These are phyloP conservation scores for Phytophthora crassamura DNA, from an alignment of 352 stramenopile genomes.

Conservation along the genomic window DNA sequence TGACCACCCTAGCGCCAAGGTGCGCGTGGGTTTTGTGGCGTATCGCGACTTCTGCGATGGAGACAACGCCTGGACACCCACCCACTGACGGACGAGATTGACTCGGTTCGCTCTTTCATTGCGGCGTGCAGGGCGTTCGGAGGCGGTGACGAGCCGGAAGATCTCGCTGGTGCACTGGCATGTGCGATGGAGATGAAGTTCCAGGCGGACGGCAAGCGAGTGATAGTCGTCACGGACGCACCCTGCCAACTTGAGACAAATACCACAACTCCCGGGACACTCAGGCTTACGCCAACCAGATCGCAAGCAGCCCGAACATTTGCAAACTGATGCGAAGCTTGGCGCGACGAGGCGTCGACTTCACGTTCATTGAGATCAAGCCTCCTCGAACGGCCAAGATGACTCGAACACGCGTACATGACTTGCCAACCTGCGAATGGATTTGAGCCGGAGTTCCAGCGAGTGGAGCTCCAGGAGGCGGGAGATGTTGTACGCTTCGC, in stretches of 20 bases:
- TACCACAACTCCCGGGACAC: slow-evolving; percentile 29
- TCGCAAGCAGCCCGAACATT: slow-evolving; percentile 39
- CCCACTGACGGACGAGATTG: slow-evolving; percentile 28
- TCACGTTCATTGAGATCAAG: slow-evolving; percentile 46
- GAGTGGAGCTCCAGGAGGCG: slow-evolving; percentile 22
- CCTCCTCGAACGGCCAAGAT: slow-evolving; percentile 41
- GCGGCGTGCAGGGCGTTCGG: slow-evolving; percentile 26
- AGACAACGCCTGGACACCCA: slow-evolving; percentile 29
- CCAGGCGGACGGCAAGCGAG: slow-evolving; percentile 27
- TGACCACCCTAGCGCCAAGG: slow-evolving; percentile 25
- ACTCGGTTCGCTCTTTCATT: slow-evolving; percentile 33
- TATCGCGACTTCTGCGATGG: slow-evolving; percentile 54
- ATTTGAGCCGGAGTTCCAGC: slow-evolving; percentile 28
- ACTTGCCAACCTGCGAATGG: slow-evolving; percentile 3
- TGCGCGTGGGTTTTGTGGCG: slow-evolving; percentile 49
- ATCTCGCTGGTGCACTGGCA: slow-evolving; percentile 44
- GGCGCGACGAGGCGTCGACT: slow-evolving; percentile 37
- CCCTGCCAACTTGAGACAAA: slow-evolving; percentile 45
- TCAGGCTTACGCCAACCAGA: slow-evolving; percentile 17
- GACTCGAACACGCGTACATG: slow-evolving; percentile 36
- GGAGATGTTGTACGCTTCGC: slow-evolving; percentile 28
- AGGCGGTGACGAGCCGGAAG: slow-evolving; percentile 41
- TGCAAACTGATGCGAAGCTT: slow-evolving; percentile 42
- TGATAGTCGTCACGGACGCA: slow-evolving; percentile 44
- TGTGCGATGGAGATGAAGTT: slow-evolving; percentile 39